Evolutionary conservation across 2,329 filamentous ascomycete genomes (phyloP), one percentile per base, ranked within the genome.

Genomic region (Ophiobolus disseminans): DNA sequence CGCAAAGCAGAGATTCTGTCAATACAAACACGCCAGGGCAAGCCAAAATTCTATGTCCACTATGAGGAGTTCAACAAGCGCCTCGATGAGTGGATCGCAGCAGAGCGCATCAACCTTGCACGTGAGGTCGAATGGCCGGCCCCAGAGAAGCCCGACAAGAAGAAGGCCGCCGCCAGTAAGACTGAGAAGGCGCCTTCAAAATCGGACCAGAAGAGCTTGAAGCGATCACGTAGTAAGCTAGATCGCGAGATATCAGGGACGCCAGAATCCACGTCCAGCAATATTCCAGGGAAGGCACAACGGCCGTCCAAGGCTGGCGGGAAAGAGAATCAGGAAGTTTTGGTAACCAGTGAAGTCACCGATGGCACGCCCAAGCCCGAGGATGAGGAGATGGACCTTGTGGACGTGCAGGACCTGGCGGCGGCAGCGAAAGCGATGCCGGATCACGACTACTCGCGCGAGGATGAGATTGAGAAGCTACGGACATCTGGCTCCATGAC

Each of bases 1-100:
- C 87, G 94, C 63, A 91, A 94, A 76, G 94, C 94, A 63, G 94
- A 99, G 73, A 96, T 99, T 55, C 79, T 99, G n/a, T 94, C 91
- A 50, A 95, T 97, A 62, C 88, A 90, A 68, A 90, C 92, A 50
- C 89, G 90, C 17, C 95, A 95, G 74, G 93, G 90, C 65, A 87
- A 89, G 13, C 88, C 90, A 30, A 89, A 90, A 45, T 97, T 93
- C 69, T 97, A 97, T 74, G 95, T 96, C 66, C 96, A 97, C 73
- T 97, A 97, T 72, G 91, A 96, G 69, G 95, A 96, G 67, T 97
- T 97, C 83, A 97, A 97, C 77, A 97, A 97, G 65, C 85, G 85
- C 79, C 77, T 87, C 23, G 84, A 87, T 62, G 94, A 99, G 79
- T 99, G 94, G 94, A 87, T 99, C 8, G 82, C 89, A 1, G 83